Base-by-base conservation (phyloP, 164 flowering plant species). In the Vitis cinerea region DNA sequence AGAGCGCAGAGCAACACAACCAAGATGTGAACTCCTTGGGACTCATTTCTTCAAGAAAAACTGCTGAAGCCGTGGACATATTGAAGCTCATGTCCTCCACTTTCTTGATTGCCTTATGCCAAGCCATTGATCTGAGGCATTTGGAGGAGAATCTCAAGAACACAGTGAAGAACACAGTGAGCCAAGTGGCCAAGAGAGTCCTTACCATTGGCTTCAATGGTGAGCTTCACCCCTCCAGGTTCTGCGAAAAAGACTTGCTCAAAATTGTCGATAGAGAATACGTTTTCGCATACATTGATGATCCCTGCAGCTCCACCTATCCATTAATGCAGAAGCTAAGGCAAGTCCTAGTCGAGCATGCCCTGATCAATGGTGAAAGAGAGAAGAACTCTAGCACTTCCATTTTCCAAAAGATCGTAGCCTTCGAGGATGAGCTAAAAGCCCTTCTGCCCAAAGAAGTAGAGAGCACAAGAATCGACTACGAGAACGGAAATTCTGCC, bases 1-100 rank as follows among this genome's bases (percentile, higher is more conserved):
- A 82, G 30, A 82, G 85, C 44, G 85, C 85, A 0, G 82, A 79
- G 75, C 85, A 82, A 50, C 85, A 82, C 69, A 82, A 82, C 72
- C 85, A 82, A 53, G 85, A 82, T 50, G 85, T 82, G 17, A 82
- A 82, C 83, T 82, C 85, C 1, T 53, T 82, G 30, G 85, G 85
- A 10, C 54, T 82, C 29, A 82, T 82, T 50, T 82, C 85, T 3
- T 56, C 83, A 0, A 67, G 85, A 23, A 82, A 82, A 48, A 82
- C 85, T 8, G 79, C 81, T 2, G 85, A 82, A 51, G 80, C 83
- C 8, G 75, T 82, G 23, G 81, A 79, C 1, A 72, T 82, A 1
- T 53, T 82, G 71, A 74, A 79, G 71, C 81, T 82, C 69, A 82
- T 82, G 85, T 77, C 85, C 0, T 50, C 85, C 1, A 77, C 85